Percentiles rank a stretch among this genome's conserved stretches.
phyloP scores from a whole-genome alignment of 306 rosid genomes.

The Gillenia trifoliata region DNA sequence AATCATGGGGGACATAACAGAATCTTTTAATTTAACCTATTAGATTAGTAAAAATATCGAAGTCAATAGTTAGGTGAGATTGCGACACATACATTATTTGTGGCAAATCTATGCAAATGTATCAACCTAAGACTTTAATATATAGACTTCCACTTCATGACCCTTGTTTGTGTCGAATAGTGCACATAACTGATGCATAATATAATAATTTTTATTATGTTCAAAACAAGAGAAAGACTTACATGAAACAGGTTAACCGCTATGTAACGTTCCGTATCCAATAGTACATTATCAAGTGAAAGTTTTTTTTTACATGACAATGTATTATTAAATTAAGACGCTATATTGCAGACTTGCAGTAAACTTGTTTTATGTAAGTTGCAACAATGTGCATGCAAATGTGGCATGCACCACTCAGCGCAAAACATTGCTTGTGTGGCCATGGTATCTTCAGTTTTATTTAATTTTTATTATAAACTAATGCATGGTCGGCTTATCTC shows the following conservation, averaged over 20 bases:
- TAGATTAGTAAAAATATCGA: neutral
- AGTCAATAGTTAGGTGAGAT: neutral
- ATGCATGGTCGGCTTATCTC: neutral
- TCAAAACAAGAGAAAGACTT: no score
- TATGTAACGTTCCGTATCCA: no score
- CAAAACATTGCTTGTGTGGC: neutral
- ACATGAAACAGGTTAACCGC: no score
- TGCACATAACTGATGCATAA: no score
- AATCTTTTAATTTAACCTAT: neutral
- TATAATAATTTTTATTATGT: no score
- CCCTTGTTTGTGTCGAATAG: neutral
- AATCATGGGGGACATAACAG: no score
- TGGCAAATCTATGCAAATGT: neutral
- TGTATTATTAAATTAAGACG: no score
- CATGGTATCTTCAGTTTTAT: neutral
- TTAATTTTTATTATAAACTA: neutral
- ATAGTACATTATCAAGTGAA: no score
- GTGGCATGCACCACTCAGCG: neutral
- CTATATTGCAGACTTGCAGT: no score
- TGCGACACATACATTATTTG: neutral
- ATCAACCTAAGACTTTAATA: neutral
- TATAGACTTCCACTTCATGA: neutral
- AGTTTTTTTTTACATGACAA: no score
- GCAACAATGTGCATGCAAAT: neutral
- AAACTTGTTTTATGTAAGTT: neutral